Percentiles rank a stretch among this genome's conserved stretches.
These are phyloP conservation scores for Vigna unguiculata DNA, from an alignment of 306 rosid genomes.

Conservation along the genomic window DNA sequence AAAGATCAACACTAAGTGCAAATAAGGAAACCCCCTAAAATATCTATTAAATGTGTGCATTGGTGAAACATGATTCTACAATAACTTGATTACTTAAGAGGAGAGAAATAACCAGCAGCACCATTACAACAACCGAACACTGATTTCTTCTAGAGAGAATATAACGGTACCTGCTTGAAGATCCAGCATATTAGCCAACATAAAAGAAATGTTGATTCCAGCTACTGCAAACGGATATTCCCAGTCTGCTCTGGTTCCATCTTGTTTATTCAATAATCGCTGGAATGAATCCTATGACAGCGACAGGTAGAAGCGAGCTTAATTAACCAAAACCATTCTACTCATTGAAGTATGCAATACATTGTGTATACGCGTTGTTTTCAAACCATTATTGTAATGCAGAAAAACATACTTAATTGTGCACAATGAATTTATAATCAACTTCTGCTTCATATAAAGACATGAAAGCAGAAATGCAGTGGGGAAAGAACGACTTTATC, in stretches of 20 bases:
- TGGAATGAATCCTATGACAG: constrained; percentile 78
- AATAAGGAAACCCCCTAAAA: neutral
- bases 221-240: constrained; percentile 98
- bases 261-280: constrained; percentile 77
- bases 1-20: neutral
- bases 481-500: neutral
- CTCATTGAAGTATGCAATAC: neutral
- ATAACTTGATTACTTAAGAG: constrained; percentile 9
- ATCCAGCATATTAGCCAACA: constrained; percentile 86
- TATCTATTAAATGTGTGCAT: constrained; percentile 9
- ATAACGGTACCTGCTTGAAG: constrained; percentile 82
- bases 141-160: constrained; percentile 26
- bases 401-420: constrained; percentile 15
- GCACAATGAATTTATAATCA: constrained; percentile 2
- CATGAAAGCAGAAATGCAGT: neutral
- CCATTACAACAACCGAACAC: constrained; percentile 26
- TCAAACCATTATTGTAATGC: constrained; percentile 1
- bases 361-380: neutral
- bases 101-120: neutral
- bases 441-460: neutral
- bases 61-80: constrained; percentile 18
- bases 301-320: constrained; percentile 38
- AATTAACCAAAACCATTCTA: constrained; percentile 27
- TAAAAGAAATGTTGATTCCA: constrained; percentile 91
- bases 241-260: constrained; percentile 96